Percentiles rank a stretch among this genome's conserved stretches.
phyloP scores from a whole-genome alignment of 805 yeast genomes.

The Lipomyces spencermartinsiae region DNA sequence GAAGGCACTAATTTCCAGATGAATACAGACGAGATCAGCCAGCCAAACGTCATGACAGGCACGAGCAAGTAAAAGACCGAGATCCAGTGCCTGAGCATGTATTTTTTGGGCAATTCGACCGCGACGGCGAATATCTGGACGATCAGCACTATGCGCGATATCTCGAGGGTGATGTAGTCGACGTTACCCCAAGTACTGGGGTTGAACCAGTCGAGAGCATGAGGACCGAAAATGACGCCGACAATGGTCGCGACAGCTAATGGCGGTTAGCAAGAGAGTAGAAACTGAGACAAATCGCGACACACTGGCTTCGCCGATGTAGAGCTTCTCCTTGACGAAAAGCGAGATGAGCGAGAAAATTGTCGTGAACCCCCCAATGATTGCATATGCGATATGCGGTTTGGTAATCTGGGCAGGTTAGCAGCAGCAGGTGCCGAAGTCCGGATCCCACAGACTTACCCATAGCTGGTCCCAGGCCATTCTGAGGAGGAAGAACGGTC shows the following conservation, averaged over 20 bases:
- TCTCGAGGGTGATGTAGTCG: conserved; percentile 80
- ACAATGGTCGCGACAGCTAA: conserved; percentile 76
- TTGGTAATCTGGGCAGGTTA: conserved; percentile 49
- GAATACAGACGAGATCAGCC: conserved; percentile 82
- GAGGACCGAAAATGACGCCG: conserved; percentile 89
- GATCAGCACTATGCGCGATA: conserved; percentile 80
- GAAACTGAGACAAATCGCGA: background rate
- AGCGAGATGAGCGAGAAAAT: conserved; percentile 81
- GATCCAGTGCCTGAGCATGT: conserved; percentile 82
- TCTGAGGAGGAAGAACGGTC: background rate
- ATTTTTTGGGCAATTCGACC: conserved; percentile 88
- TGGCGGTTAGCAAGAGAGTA: background rate
- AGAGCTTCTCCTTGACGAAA: conserved; percentile 79
- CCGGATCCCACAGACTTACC: conserved; percentile 34
- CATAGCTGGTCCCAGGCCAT: conserved; percentile 49
- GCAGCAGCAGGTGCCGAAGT: background rate
- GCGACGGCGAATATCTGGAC: conserved; percentile 94
- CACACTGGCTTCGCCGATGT: conserved; percentile 81
- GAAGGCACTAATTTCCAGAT: conserved; percentile 80
- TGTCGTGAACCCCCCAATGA: conserved; percentile 81
- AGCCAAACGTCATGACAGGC: conserved; percentile 90
- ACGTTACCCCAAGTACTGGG: conserved; percentile 87
- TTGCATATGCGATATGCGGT: conserved; percentile 87
- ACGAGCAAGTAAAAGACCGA: conserved; percentile 75
- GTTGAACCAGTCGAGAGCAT: conserved; percentile 79